phyloP scores from a whole-genome alignment of 2,329 filamentous ascomycete species.

The Helotiales sp. region DNA sequence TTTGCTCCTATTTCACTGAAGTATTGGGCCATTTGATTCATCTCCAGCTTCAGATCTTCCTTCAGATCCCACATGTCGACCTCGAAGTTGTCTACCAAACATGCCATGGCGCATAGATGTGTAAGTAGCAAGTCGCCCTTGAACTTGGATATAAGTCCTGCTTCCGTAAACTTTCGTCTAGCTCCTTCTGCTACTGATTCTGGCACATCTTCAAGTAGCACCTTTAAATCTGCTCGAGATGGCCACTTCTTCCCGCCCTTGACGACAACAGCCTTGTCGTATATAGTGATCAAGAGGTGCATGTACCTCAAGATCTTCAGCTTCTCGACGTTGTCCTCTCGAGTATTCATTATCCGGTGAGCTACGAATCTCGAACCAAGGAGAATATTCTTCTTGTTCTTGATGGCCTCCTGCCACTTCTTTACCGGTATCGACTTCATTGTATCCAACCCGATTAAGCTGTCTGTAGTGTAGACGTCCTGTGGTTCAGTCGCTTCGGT shows the following conservation, averaged over 20 bases:
- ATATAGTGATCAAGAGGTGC: constrained; percentile 56
- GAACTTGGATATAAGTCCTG: constrained; percentile 66
- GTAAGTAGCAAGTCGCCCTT: constrained; percentile 71
- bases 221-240: constrained; percentile 60
- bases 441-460: constrained; percentile 66
- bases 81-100: constrained; percentile 72
- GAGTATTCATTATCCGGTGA: constrained; percentile 51
- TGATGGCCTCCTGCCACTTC: constrained; percentile 72
- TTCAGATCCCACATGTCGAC: constrained; percentile 69
- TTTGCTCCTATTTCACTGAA: constrained; percentile 75
- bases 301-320: constrained; percentile 62
- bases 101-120: constrained; percentile 69
- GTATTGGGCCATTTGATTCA: constrained; percentile 69
- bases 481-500: constrained; percentile 64
- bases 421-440: constrained; percentile 67
- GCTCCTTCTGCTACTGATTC: constrained; percentile 66
- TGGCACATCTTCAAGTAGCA: constrained; percentile 56
- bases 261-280: constrained; percentile 47
- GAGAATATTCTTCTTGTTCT: constrained; percentile 55
- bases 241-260: constrained; percentile 51
- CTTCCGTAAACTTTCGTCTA: constrained; percentile 67
- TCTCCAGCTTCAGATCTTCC: constrained; percentile 71
- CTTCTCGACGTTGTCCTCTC: constrained; percentile 50
- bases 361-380: constrained; percentile 66
- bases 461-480: constrained; percentile 70